These are phyloP conservation scores for Starmerella apis DNA, from an alignment of 805 yeast species.

Conservation along the genomic window DNA sequence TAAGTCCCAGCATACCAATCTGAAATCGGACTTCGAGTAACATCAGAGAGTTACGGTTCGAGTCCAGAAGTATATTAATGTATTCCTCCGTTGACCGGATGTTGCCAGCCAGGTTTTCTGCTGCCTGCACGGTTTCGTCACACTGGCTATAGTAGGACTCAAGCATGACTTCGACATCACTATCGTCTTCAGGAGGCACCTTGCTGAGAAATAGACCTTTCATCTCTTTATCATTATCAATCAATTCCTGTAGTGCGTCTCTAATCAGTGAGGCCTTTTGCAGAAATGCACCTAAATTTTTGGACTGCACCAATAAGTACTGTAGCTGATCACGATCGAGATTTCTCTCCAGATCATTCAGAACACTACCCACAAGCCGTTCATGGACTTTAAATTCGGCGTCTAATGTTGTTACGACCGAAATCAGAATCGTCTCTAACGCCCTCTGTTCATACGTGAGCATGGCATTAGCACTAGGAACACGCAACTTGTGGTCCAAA, in stretches of 20 bases:
- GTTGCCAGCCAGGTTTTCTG: constrained; percentile 65
- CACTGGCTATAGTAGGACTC: constrained; percentile 85
- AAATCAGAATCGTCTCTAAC: constrained; percentile 71
- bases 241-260: constrained; percentile 70
- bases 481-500: constrained; percentile 54
- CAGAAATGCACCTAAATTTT: constrained; percentile 69
- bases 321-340: constrained; percentile 72
- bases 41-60: constrained; percentile 90
- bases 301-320: constrained; percentile 70
- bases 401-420: constrained; percentile 65
- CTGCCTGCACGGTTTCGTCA: constrained; percentile 89
- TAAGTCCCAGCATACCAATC: constrained; percentile 71
- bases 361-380: constrained; percentile 60
- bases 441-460: constrained; percentile 88
- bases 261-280: constrained; percentile 76
- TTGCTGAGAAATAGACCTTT: constrained; percentile 73
- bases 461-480: constrained; percentile 35
- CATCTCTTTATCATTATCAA: constrained; percentile 80
- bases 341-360: constrained; percentile 68
- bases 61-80: constrained; percentile 81
- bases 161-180: constrained; percentile 77
- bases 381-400: constrained; percentile 81
- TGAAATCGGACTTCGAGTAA: constrained; percentile 72
- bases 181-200: constrained; percentile 46
- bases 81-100: constrained; percentile 91